Conservation (phyloP, 148 eudicot genomes). For the Selenicereus undatus region DNA sequence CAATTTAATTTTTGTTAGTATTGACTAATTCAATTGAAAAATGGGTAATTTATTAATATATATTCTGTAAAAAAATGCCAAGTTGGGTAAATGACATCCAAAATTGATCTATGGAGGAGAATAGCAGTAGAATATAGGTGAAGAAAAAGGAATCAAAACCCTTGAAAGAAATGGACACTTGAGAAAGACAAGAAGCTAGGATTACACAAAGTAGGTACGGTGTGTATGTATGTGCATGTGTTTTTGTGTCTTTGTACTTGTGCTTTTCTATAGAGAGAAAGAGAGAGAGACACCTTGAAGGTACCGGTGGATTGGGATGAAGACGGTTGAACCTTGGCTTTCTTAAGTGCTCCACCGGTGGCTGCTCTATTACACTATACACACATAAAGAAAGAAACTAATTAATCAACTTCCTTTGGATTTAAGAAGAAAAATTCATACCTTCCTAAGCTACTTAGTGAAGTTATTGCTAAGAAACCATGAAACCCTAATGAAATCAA, state of each 20-base stretch:
- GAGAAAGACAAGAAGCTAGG: conserved; percentile 52
- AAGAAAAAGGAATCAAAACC: conserved; percentile 31
- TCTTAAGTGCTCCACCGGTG: conserved; percentile 64
- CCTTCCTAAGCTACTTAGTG: not conserved
- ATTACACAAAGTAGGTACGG: conserved; percentile 37
- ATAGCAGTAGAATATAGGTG: not conserved
- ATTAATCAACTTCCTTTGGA: not conserved
- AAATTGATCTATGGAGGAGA: conserved; percentile 23
- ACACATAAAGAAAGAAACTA: conserved; percentile 4
- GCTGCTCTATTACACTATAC: conserved; percentile 57
- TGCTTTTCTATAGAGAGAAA: conserved; percentile 24
- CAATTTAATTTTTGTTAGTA: not conserved
- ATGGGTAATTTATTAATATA: not conserved
- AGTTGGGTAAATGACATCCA: not conserved
- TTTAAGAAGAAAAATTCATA: not conserved
- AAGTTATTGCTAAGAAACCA: not conserved
- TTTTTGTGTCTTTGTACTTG: conserved; percentile 36
- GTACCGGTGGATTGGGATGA: conserved; percentile 57
- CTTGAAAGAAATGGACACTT: conserved; percentile 45
- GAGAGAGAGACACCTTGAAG: conserved; percentile 54
- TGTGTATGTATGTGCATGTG: conserved; percentile 26
- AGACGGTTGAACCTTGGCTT: conserved; percentile 75
- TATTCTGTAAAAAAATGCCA: not conserved
- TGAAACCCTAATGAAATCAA: not conserved
- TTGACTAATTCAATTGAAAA: not conserved